Evolutionary conservation across 495 filamentous ascomycete genomes (phyloP).

Genomic region (Achaetomiella virescens): DNA sequence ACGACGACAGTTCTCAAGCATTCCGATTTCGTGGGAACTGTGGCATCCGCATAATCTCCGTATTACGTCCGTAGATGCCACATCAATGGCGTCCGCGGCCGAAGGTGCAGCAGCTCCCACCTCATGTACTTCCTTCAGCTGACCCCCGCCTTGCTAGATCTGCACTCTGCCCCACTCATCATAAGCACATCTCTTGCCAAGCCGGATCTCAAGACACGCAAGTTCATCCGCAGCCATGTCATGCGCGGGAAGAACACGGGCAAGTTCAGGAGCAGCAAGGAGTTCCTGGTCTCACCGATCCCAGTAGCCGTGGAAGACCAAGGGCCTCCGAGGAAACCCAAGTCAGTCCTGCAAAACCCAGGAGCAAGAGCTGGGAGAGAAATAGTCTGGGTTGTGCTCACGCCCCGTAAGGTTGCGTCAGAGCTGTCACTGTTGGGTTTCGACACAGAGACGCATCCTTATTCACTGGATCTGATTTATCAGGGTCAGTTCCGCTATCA

Average conservation of each 20-base stretch:
- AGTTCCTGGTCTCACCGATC: not conserved
- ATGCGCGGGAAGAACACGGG: constrained; percentile 7
- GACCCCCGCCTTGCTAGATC: not conserved
- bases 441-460: not conserved
- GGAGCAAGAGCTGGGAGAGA: not conserved
- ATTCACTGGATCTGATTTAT: not conserved
- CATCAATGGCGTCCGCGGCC: not conserved
- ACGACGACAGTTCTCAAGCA: no score
- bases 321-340: not conserved
- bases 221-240: constrained; percentile 8
- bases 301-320: not conserved
- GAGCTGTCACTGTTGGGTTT: not conserved
- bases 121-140: not conserved
- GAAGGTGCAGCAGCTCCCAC: not conserved
- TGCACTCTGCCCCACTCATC: not conserved
- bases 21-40: no score
- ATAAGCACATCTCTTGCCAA: not conserved
- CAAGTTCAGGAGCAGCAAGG: not conserved
- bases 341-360: not conserved
- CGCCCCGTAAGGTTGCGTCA: not conserved
- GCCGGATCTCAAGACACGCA: not conserved
- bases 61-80: no score
- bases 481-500: not conserved
- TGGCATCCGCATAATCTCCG: no score
- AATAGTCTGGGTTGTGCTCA: not conserved